These are phyloP conservation scores for Boletus tomentosulus DNA, from an alignment of 768 basidiomycete species.

Conservation along the genomic window DNA sequence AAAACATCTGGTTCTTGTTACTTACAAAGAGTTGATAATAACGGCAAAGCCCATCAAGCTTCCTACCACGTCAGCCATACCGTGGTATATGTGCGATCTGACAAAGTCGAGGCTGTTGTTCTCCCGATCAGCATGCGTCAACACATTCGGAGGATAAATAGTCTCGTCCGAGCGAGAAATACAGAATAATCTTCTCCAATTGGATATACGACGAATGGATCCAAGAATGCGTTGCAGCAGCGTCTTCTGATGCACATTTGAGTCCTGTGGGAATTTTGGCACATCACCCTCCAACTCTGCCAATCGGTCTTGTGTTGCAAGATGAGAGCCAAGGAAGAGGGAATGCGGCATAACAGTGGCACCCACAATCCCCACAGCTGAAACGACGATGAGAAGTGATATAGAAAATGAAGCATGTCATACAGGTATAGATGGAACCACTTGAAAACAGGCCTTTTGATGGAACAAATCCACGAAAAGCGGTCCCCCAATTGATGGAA, in stretches of 20 bases:
- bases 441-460: constrained; percentile 56
- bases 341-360: constrained; percentile 94
- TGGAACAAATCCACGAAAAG: constrained; percentile 75
- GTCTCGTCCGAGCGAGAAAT: constrained; percentile 20
- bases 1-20: constrained; percentile 1
- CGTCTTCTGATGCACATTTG: constrained; percentile 12
- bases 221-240: constrained; percentile 18
- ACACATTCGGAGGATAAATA: constrained; percentile 27
- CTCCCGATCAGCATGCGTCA: constrained; percentile 49
- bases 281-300: constrained; percentile 24
- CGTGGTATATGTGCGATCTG: constrained; percentile 60
- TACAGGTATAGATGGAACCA: constrained; percentile 64
- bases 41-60: constrained; percentile 82
- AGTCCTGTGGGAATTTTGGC: constrained; percentile 4
- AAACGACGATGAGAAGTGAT: constrained; percentile 11
- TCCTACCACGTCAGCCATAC: constrained; percentile 59
- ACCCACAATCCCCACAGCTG: constrained; percentile 69
- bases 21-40: constrained; percentile 79
- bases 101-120: constrained; percentile 57
- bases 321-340: constrained; percentile 82
- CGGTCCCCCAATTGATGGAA: constrained; percentile 63
- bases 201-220: constrained; percentile 6
- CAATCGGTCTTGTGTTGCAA: constrained; percentile 79
- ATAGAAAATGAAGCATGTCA: constrained; percentile 10
- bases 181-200: constrained; percentile 20